These are phyloP conservation scores for Hypomontagnella submonticulosa DNA, from an alignment of 495 filamentous ascomycete genomes.

Conservation along the genomic window DNA sequence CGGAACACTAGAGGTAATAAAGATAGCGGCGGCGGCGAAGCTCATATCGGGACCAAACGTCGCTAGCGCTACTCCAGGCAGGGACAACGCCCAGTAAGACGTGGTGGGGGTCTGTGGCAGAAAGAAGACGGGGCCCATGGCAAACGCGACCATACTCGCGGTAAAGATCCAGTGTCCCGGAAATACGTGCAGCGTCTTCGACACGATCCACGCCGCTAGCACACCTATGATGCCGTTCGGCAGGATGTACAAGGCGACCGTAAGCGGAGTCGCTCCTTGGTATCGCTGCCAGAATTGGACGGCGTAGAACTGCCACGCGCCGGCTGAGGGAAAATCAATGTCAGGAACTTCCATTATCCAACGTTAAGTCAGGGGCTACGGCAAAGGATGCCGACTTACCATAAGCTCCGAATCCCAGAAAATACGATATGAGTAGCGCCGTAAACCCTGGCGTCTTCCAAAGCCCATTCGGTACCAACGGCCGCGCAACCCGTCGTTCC, in stretches of 20 bases:
- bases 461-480: slow-evolving; percentile 60
- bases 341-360: neutral
- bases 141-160: slow-evolving; percentile 57
- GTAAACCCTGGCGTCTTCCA: slow-evolving; percentile 58
- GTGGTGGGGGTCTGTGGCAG: slow-evolving; percentile 57
- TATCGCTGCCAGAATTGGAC: slow-evolving; percentile 63
- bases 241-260: slow-evolving; percentile 55
- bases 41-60: slow-evolving; percentile 70
- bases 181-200: slow-evolving; percentile 56
- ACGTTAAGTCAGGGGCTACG: too few species aligned
- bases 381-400: slow-evolving; percentile 23
- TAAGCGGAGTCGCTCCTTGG: slow-evolving; percentile 53
- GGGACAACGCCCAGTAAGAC: slow-evolving; percentile 67
- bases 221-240: slow-evolving; percentile 60
- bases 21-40: slow-evolving; percentile 68
- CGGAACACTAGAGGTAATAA: slow-evolving; percentile 66
- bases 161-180: slow-evolving; percentile 63
- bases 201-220: slow-evolving; percentile 59
- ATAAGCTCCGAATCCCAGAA: slow-evolving; percentile 59
- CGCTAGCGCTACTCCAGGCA: slow-evolving; percentile 63
- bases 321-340: slow-evolving; percentile 38
- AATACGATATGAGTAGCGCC: slow-evolving; percentile 60
- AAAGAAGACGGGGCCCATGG: slow-evolving; percentile 55
- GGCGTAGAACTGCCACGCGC: slow-evolving; percentile 64
- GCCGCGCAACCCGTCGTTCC: slow-evolving; percentile 56